Conservation (phyloP, 1,284 basidiomycete genomes). For the Hemileia vastatrix region DNA sequence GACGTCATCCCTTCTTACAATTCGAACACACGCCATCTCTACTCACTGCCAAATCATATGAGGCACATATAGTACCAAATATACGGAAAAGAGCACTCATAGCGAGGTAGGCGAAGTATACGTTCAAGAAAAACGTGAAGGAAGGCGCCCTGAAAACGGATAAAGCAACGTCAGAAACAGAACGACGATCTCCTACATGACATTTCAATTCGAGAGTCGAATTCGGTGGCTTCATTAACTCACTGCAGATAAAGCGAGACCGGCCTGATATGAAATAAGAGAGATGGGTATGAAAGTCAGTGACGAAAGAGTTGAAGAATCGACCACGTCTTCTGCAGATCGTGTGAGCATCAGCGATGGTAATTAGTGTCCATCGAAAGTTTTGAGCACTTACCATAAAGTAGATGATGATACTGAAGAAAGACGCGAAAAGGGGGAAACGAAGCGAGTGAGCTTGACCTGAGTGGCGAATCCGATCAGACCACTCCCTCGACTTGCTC, state of each 20-base stretch:
- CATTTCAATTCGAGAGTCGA: neutral
- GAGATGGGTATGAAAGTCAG: too few species aligned
- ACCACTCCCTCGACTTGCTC: too few species aligned
- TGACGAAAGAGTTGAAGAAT: too few species aligned
- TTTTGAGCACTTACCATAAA: conserved; percentile 48
- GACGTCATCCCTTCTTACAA: too few species aligned
- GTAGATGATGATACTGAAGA: conserved; percentile 23
- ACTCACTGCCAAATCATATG: conserved; percentile 46
- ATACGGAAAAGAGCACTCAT: conserved; percentile 48
- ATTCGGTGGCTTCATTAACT: neutral
- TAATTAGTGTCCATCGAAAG: too few species aligned
- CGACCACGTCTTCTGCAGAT: too few species aligned
- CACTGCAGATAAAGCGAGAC: too few species aligned
- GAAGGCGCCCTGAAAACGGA: conserved; percentile 46
- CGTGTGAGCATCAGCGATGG: conserved; percentile 47
- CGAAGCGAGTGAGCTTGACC: too few species aligned
- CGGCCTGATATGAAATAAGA: too few species aligned
- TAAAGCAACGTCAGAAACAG: conserved; percentile 31
- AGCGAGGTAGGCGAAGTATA: conserved; percentile 10
- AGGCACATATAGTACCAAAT: conserved; percentile 44
- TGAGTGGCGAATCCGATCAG: too few species aligned
- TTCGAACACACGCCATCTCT: conserved; percentile 42
- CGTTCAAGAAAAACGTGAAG: conserved; percentile 46
- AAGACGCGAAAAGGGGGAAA: conserved; percentile 45
- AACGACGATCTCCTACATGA: neutral